Evolutionary conservation across 2,329 filamentous ascomycete species (phyloP).

Genomic region (Periconia sp.): DNA sequence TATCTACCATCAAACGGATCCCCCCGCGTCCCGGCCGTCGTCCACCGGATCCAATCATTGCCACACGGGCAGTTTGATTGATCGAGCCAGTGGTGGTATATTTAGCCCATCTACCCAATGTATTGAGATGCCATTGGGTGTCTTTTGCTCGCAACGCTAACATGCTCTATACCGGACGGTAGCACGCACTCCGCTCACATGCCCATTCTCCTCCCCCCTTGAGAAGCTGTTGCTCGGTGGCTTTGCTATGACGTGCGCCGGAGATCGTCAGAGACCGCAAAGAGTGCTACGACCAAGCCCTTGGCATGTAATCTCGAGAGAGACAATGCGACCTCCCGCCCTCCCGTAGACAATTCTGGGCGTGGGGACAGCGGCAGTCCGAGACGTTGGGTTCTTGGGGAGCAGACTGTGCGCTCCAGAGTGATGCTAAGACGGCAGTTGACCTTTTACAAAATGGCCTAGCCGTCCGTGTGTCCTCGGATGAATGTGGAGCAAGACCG

Average conservation of each 20-base stretch:
- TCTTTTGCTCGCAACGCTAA: background rate
- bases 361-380: conserved; percentile 10
- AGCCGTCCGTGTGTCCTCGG: background rate
- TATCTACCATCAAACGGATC: conserved; percentile 6
- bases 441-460: background rate
- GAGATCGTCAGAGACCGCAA: conserved; percentile 16
- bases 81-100: no score
- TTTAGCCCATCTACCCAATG: no score
- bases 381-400: conserved; percentile 10
- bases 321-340: conserved; percentile 15
- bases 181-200: background rate
- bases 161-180: background rate
- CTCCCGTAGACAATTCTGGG: conserved; percentile 7
- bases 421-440: conserved; percentile 8
- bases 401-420: conserved; percentile 1
- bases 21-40: conserved; percentile 2
- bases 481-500: background rate
- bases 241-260: no score
- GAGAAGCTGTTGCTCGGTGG: no score
- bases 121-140: background rate
- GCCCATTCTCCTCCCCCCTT: no score
- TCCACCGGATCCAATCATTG: conserved; percentile 20
- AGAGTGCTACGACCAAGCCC: conserved; percentile 27
- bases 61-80: conserved; percentile 20
- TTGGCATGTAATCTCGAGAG: conserved; percentile 26